Conservation (phyloP, 805 yeast species). For the Metschnikowia matae region DNA sequence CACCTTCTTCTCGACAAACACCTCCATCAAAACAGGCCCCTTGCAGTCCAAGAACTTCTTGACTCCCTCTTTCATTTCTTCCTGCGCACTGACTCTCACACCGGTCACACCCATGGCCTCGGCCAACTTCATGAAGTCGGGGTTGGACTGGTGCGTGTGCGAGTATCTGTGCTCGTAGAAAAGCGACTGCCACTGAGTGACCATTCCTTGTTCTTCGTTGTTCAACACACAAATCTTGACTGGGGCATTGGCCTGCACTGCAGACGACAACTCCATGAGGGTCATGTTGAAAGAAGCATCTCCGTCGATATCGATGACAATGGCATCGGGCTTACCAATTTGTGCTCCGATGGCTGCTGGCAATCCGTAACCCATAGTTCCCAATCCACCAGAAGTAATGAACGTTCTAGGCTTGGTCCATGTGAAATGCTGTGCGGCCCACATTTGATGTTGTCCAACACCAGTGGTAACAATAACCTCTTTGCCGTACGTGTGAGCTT, state of each 20-base stretch:
- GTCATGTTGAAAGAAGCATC: constrained; percentile 99
- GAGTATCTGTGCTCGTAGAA: constrained; percentile 96
- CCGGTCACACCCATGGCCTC: constrained; percentile 93
- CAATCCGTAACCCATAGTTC: constrained; percentile 97
- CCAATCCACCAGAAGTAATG: constrained; percentile 98
- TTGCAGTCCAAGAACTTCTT: constrained; percentile 66
- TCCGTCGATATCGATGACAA: constrained; percentile 96
- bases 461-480: constrained; percentile 93
- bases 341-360: constrained; percentile 99
- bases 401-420: constrained; percentile 92
- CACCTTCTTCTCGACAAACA: constrained; percentile 83
- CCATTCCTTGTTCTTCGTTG: constrained; percentile 99
- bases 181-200: constrained; percentile 97
- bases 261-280: constrained; percentile 84
- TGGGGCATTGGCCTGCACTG: constrained; percentile 90
- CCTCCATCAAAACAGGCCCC: constrained; percentile 91
- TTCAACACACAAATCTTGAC: constrained; percentile 85
- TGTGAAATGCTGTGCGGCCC: constrained; percentile 98
- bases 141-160: constrained; percentile 96
- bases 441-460: constrained; percentile 99
- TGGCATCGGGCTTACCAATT: constrained; percentile 89
- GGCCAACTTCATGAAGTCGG: constrained; percentile 87
- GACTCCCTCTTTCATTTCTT: constrained; percentile 46
- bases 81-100: constrained; percentile 65
- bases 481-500: constrained; percentile 58